These are phyloP conservation scores for Geotrichum candidum DNA, from an alignment of 1,139 yeast species.

Conservation along the genomic window DNA sequence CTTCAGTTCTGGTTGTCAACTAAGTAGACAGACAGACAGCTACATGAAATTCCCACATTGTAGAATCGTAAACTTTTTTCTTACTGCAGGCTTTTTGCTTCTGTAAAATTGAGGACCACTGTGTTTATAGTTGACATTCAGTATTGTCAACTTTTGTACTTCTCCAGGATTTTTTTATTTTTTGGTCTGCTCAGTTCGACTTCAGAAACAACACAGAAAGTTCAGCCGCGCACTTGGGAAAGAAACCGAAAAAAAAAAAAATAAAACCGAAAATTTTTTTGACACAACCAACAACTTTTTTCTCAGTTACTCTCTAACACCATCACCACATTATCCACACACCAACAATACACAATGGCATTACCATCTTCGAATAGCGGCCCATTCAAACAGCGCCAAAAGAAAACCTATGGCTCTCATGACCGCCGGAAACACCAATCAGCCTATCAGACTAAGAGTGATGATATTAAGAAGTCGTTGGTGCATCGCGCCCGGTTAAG, in stretches of 20 bases:
- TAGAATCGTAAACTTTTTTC: not conserved
- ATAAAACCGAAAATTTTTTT: not conserved
- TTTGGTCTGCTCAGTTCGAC: too few relatives aligned
- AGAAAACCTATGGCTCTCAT: not conserved
- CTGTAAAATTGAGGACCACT: not conserved
- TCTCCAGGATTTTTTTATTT: not conserved
- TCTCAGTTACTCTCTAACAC: not conserved
- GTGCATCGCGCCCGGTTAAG: conserved; percentile 78
- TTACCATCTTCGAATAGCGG: conserved; percentile 1
- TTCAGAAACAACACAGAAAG: not conserved
- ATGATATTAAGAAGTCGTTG: conserved; percentile 69
- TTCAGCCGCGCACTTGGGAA: conserved; percentile 11
- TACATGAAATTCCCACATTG: not conserved
- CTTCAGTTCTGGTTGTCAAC: not conserved
- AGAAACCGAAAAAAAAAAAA: not conserved
- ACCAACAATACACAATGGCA: not conserved
- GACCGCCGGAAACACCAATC: conserved; percentile 12
- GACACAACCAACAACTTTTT: not conserved
- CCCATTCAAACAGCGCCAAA: not conserved
- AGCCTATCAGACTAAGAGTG: conserved; percentile 23
- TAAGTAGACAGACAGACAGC: not conserved
- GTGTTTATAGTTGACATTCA: not conserved
- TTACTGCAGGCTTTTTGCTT: not conserved
- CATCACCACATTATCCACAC: not conserved
- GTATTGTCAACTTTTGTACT: not conserved